Percentiles rank a stretch among this genome's conserved stretches.
Conservation (phyloP, 305 asterid genomes). For the Fraxinus angustifolia region DNA sequence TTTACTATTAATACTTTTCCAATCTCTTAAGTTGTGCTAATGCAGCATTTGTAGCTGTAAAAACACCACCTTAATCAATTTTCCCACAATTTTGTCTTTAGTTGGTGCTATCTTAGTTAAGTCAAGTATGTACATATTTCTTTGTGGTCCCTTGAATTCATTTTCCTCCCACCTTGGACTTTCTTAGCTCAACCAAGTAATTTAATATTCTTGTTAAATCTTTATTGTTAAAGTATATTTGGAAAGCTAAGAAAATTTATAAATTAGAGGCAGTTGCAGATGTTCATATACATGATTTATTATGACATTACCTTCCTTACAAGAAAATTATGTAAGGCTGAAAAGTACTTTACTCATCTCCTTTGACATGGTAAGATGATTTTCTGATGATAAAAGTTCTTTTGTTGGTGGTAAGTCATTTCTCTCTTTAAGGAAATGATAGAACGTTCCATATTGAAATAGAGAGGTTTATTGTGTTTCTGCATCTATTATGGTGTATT, state of each 20-base stretch:
- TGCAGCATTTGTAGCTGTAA: background rate
- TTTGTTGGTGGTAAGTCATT: background rate
- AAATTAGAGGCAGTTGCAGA: constrained; percentile 85
- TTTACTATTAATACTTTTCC: background rate
- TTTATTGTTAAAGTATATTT: constrained; percentile 32
- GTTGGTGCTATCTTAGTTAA: background rate
- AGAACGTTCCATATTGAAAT: background rate
- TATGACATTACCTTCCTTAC: constrained; percentile 82
- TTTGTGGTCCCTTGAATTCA: background rate
- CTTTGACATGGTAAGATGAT: constrained; percentile 75
- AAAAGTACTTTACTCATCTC: constrained; percentile 89
- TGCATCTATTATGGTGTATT: constrained; percentile 4
- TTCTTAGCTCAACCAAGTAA: background rate
- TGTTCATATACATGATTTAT: constrained; percentile 76
- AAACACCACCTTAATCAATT: background rate
- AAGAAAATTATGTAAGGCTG: constrained; percentile 72
- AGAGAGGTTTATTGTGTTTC: constrained; percentile 9
- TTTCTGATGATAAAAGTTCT: background rate
- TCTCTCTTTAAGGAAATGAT: background rate
- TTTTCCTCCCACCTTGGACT: background rate
- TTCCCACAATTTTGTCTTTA: background rate
- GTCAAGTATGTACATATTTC: background rate
- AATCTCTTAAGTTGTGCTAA: background rate
- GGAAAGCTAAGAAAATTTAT: constrained; percentile 77
- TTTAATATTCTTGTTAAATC: background rate